Evolutionary conservation across 2,329 filamentous ascomycete genomes (phyloP), one percentile per base, ranked within the genome.

Genomic region (Aspergillus niger): DNA sequence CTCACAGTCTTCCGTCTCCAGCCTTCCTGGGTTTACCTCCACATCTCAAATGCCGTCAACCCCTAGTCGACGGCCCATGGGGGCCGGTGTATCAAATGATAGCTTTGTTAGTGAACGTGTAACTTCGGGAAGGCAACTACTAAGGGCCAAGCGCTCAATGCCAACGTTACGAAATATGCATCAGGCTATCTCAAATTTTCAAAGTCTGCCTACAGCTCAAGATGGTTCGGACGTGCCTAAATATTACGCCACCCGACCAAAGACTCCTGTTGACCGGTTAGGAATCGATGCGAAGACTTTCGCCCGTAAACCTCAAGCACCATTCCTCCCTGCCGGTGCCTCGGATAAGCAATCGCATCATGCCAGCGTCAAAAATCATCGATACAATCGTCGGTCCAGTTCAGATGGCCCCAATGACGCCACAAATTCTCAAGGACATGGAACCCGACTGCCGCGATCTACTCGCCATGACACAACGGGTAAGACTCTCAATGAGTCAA

Each of bases 311-410:
- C 80, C 85, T 55, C 86, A 86, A 47, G 78, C 86, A 13, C 91
- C 93, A 7, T 97, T 97, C 71, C 77, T 96, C 49, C 91, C 92
- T 30, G 89, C 91, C 44, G 91, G 92, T 32, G 84, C 84, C 30
- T 89, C 90, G 11, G 85, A 86, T 63, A 84, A 86, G 22, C 90
- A 92, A 72, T 91, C 91, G 10, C 90, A 97, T 65, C 90, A 97
- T 78, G 82, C 90, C 64, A 85, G 85, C 52, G 82, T 90, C 44
- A 96, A 92, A 77, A 82, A 79, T 50, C 82, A 87, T 28, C 88
- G 91, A 36, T 82, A 86, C 39, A 88, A 93, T 72, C 87, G 92
- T 49, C 90, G 94, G 48, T 88, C 92, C 70, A 91, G 96, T 69
- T 96, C 92, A 8, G 92, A 96, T 69, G 85, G 86, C 67, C 86